Evolutionary conservation across 2,329 filamentous ascomycete genomes (phyloP).

Genomic region (Cladophialophora yegresii): DNA sequence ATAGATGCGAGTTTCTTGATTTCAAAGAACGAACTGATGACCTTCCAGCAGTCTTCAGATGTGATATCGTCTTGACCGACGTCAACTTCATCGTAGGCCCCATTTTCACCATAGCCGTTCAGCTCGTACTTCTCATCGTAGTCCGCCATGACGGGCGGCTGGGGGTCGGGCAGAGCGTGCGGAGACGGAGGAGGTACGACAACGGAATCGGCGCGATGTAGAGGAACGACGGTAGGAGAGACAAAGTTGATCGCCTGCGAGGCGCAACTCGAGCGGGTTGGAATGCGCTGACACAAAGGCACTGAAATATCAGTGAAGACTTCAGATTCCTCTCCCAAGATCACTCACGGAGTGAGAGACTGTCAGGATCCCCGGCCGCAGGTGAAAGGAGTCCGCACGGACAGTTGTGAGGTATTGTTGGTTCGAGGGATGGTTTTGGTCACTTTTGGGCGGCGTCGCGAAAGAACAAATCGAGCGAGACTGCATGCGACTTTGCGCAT

Average conservation of each 20-base stretch:
- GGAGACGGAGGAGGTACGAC: background rate
- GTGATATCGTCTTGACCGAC: slow-evolving; percentile 72
- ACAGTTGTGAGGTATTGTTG: background rate
- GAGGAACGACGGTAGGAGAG: slow-evolving; percentile 3
- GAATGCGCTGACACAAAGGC: slow-evolving; percentile 21
- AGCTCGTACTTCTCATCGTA: slow-evolving; percentile 46
- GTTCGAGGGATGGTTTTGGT: slow-evolving; percentile 3
- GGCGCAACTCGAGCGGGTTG: slow-evolving; percentile 12
- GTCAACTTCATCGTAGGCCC: slow-evolving; percentile 67
- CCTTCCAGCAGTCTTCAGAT: slow-evolving; percentile 96
- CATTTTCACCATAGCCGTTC: slow-evolving; percentile 61
- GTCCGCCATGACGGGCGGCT: slow-evolving; percentile 51
- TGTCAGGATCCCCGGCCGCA: slow-evolving; percentile 9
- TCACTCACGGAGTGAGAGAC: slow-evolving; percentile 19
- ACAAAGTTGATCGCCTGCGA: slow-evolving; percentile 10
- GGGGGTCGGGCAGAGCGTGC: background rate
- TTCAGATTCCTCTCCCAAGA: slow-evolving; percentile 27
- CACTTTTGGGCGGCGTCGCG: slow-evolving; percentile 6
- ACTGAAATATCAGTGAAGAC: slow-evolving; percentile 35
- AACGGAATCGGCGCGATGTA: background rate
- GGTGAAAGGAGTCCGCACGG: slow-evolving; percentile 4
- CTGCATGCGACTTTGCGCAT: background rate
- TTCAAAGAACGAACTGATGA: slow-evolving; percentile 96
- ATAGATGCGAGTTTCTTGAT: slow-evolving; percentile 94
- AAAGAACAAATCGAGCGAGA: slow-evolving; percentile 6